A percentile compares a stretch with the other conserved stretches of the same genome.
Evolutionary conservation across 495 filamentous ascomycete species (phyloP).

Genomic region (Pseudomonodictys pantanalensis): DNA sequence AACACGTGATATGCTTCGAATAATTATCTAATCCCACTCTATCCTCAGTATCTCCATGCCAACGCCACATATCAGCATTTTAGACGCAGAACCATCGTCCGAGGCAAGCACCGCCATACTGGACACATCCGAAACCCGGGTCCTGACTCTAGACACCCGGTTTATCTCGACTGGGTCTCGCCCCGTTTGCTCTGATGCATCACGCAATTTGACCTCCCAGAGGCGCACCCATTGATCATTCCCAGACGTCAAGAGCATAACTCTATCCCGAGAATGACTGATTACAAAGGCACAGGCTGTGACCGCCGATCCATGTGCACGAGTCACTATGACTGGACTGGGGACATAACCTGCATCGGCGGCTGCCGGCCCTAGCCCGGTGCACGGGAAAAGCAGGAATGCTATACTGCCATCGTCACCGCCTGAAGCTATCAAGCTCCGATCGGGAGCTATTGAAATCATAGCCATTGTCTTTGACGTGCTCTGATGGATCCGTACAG

Average conservation of each 20-base stretch:
- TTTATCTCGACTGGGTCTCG: constrained; percentile 42
- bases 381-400: constrained; percentile 45
- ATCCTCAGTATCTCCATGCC: constrained; percentile 50
- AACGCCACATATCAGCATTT: constrained; percentile 53
- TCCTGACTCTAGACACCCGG: constrained; percentile 53
- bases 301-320: constrained; percentile 78
- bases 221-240: constrained; percentile 80
- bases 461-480: constrained; percentile 61
- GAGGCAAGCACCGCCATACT: constrained; percentile 44
- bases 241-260: constrained; percentile 58
- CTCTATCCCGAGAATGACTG: neutral
- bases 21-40: too few species aligned
- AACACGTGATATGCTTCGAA: too few species aligned
- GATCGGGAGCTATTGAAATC: constrained; percentile 29
- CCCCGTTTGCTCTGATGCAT: constrained; percentile 23
- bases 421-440: constrained; percentile 63
- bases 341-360: constrained; percentile 9
- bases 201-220: constrained; percentile 57
- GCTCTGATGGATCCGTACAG: constrained; percentile 65
- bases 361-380: neutral
- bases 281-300: constrained; percentile 59
- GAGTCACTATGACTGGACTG: constrained; percentile 54
- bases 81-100: constrained; percentile 6
- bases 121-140: constrained; percentile 64
- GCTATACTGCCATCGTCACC: constrained; percentile 81